A percentile compares a stretch with the other conserved stretches of the same genome.
These are phyloP conservation scores for Vaccinium myrtillus DNA, from an alignment of 148 eudicot species.

Conservation along the genomic window DNA sequence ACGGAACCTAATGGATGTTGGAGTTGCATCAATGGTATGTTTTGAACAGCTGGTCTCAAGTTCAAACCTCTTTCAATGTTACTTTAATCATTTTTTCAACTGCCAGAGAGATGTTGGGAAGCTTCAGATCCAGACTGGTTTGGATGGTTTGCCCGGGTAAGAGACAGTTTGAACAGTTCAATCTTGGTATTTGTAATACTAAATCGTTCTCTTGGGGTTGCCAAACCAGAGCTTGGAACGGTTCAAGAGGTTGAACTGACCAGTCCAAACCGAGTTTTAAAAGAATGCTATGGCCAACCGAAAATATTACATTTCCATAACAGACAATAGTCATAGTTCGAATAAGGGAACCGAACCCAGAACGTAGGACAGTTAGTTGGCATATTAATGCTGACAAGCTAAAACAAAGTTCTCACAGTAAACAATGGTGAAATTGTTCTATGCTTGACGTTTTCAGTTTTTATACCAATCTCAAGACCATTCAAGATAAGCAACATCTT, in stretches of 20 bases:
- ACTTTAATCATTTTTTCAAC: neutral
- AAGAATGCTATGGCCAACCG: neutral
- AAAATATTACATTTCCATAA: neutral
- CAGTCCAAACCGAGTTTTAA: neutral
- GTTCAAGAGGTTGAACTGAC: neutral
- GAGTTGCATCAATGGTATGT: neutral
- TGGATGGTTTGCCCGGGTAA: neutral
- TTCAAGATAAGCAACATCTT: no score
- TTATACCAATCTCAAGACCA: no score
- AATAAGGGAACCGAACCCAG: neutral
- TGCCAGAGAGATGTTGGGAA: neutral
- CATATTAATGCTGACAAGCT: neutral
- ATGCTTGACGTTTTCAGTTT: no score
- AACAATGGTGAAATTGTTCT: neutral
- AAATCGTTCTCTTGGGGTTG: neutral
- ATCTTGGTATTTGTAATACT: neutral
- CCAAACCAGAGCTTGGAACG: neutral
- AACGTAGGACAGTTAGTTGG: neutral
- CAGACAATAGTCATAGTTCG: neutral
- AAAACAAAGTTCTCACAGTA: neutral
- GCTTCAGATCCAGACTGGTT: neutral
- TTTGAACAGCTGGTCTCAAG: neutral
- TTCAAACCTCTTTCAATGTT: neutral
- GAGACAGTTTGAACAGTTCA: neutral
- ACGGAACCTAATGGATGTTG: neutral